Evolutionary conservation across 108 stramenopile species (phyloP).

Genomic region (Stephanodiscus minutulus): DNA sequence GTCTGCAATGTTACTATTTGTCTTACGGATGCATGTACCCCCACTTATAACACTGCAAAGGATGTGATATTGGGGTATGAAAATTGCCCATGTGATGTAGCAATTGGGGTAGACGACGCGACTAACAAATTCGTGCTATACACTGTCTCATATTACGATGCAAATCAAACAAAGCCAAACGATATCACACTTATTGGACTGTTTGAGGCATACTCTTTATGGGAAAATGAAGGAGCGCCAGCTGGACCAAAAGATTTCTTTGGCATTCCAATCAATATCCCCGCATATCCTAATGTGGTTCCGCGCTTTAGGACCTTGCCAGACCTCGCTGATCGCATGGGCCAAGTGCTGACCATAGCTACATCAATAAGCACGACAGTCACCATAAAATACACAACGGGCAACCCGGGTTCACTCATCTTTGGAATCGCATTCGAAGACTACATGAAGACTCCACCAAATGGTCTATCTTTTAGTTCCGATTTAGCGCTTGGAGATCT

Average conservation of each 20-base stretch:
- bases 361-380: slow-evolving; percentile 13
- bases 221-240: background rate
- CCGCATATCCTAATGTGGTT: slow-evolving; percentile 12
- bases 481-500: slow-evolving; percentile 36
- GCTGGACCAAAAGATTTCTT: slow-evolving; percentile 6
- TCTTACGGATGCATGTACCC: background rate
- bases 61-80: slow-evolving; percentile 10
- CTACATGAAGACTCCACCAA: slow-evolving; percentile 4
- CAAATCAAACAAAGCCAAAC: slow-evolving; percentile 1
- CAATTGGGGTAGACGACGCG: slow-evolving; percentile 1
- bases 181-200: slow-evolving; percentile 21
- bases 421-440: slow-evolving; percentile 25
- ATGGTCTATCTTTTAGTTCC: slow-evolving; percentile 17
- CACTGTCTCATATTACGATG: slow-evolving; percentile 9
- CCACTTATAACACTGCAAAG: background rate
- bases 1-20: slow-evolving; percentile 5
- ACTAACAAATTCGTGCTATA: slow-evolving; percentile 12
- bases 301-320: slow-evolving; percentile 22
- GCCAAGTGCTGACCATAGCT: slow-evolving; percentile 14
- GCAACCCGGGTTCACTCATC: slow-evolving; percentile 12
- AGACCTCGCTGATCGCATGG: slow-evolving; percentile 22
- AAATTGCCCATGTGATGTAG: slow-evolving; percentile 22
- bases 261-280: slow-evolving; percentile 24
- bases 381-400: slow-evolving; percentile 7
- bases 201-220: slow-evolving; percentile 5